These are phyloP conservation scores for Rhizoctonia solani DNA, from an alignment of 1,284 basidiomycete species.

Conservation along the genomic window DNA sequence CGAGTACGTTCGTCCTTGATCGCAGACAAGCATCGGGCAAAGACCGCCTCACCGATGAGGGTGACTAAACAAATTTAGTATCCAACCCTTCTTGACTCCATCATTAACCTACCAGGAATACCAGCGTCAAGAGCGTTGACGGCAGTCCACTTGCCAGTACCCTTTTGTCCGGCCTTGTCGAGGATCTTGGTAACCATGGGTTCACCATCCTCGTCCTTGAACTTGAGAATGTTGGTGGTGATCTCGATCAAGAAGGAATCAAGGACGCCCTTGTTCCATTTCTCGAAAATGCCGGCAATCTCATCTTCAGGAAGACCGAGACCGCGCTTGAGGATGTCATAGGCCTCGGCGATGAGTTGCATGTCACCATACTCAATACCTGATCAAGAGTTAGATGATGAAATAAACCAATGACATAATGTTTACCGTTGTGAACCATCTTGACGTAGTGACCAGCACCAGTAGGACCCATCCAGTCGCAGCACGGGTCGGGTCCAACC, in stretches of 20 bases:
- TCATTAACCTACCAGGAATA: slow-evolving; percentile 66
- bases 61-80: slow-evolving; percentile 64
- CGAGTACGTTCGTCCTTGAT: slow-evolving; percentile 97
- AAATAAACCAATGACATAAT: slow-evolving; percentile 34
- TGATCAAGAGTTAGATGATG: slow-evolving; percentile 43
- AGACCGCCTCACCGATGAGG: slow-evolving; percentile 98
- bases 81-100: neutral
- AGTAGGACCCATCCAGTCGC: slow-evolving; percentile 98
- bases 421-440: slow-evolving; percentile 97
- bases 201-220: slow-evolving; percentile 93
- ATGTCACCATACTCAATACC: slow-evolving; percentile 99
- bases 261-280: slow-evolving; percentile 98
- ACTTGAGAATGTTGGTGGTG: slow-evolving; percentile 92
- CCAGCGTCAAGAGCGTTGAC: slow-evolving; percentile 97
- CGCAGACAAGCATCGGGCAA: slow-evolving; percentile 96
- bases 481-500: slow-evolving; percentile 95
- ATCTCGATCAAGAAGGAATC: slow-evolving; percentile 98
- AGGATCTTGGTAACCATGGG: slow-evolving; percentile 94
- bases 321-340: slow-evolving; percentile 97
- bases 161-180: slow-evolving; percentile 97
- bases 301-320: slow-evolving; percentile 83
- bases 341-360: slow-evolving; percentile 98
- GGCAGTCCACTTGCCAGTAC: slow-evolving; percentile 99
- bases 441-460: slow-evolving; percentile 96
- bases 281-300: slow-evolving; percentile 86